Percentiles rank a stretch among this genome's conserved stretches.
These are phyloP conservation scores for Penicillium lividum DNA, from an alignment of 495 filamentous ascomycete species.

Conservation along the genomic window DNA sequence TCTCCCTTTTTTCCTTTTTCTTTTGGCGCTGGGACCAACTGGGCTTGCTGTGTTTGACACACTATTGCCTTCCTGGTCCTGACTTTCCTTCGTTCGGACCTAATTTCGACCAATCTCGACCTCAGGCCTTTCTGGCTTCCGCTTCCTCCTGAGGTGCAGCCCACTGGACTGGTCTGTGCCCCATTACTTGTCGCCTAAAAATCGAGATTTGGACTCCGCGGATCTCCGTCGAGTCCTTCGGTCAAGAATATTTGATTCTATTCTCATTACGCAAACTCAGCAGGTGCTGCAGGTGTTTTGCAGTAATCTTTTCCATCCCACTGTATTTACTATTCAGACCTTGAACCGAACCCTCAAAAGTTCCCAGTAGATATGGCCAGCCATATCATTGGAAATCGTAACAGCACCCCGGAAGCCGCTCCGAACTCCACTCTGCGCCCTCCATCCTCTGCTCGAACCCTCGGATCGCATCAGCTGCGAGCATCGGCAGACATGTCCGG, in stretches of 20 bases:
- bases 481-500: conserved; percentile 97
- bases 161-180: conserved; percentile 55
- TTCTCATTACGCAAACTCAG: conserved; percentile 67
- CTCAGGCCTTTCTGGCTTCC: conserved; percentile 17
- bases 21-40: conserved; percentile 29
- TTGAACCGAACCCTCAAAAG: conserved; percentile 31
- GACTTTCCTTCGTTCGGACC: conserved; percentile 43
- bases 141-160: conserved; percentile 40
- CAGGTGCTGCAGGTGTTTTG: conserved; percentile 85
- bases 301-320: conserved; percentile 43
- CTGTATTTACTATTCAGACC: conserved; percentile 43
- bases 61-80: conserved; percentile 42
- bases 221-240: conserved; percentile 15
- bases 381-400: conserved; percentile 84
- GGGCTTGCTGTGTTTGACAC: conserved; percentile 54
- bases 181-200: conserved; percentile 36
- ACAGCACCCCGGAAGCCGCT: conserved; percentile 94
- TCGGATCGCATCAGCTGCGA: conserved; percentile 82
- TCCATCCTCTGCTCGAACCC: conserved; percentile 78
- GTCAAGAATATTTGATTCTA: conserved; percentile 24
- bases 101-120: conserved; percentile 13
- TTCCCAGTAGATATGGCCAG: conserved; percentile 48
- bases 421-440: conserved; percentile 84
- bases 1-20: conserved; percentile 24
- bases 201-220: conserved; percentile 28